These are phyloP conservation scores for Piromyces finnis DNA, from an alignment of 192 early-diverging fungal genomes.

Conservation along the genomic window DNA sequence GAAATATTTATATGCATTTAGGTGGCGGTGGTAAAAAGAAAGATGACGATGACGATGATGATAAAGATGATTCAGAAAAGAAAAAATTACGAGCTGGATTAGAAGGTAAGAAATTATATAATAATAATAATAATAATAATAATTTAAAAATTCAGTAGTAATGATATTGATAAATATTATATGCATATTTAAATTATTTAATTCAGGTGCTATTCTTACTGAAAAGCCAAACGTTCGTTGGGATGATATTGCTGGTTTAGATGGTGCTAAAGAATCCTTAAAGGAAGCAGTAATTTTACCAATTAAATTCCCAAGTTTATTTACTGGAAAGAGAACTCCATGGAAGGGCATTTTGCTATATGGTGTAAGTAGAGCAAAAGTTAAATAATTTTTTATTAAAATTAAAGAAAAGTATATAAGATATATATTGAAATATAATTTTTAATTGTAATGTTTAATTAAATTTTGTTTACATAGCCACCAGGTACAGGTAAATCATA, in stretches of 20 bases:
- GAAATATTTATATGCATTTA: no score
- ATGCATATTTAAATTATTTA: background rate
- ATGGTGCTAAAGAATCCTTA: constrained; percentile 84
- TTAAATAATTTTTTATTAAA: no score
- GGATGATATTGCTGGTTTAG: constrained; percentile 93
- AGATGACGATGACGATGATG: constrained; percentile 27
- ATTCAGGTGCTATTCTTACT: constrained; percentile 65
- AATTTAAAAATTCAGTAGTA: no score
- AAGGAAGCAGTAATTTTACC: constrained; percentile 98
- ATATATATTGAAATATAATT: no score
- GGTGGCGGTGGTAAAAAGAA: constrained; percentile 2
- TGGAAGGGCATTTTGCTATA: constrained; percentile 95
- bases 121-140: no score
- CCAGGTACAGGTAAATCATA: constrained; percentile 97
- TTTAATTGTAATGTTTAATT: no score
- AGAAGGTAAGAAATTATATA: constrained; percentile 13
- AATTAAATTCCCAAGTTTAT: constrained; percentile 91
- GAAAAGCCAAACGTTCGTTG: constrained; percentile 95
- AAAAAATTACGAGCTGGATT: constrained; percentile 54
- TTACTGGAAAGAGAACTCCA: constrained; percentile 85
- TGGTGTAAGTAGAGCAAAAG: constrained; percentile 26
- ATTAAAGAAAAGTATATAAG: no score
- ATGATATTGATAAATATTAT: no score
- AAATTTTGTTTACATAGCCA: constrained; percentile 18
- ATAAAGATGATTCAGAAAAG: constrained; percentile 54